These are phyloP conservation scores for Exophiala xenobiotica DNA, from an alignment of 2,329 filamentous ascomycete species.

Conservation along the genomic window DNA sequence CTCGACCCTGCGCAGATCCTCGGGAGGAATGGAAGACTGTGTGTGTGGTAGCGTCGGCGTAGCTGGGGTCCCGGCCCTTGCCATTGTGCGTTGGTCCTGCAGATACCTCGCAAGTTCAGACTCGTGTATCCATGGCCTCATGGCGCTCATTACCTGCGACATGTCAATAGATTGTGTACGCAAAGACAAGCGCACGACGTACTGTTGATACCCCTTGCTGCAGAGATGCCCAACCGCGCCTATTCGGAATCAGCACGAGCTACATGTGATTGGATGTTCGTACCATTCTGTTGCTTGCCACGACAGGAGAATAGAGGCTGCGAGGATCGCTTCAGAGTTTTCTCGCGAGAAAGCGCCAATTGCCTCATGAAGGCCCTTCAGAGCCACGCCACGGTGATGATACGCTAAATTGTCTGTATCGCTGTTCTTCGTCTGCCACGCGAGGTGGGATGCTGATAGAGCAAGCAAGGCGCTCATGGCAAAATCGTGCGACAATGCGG, in stretches of 20 bases:
- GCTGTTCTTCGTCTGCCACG: constrained; percentile 81
- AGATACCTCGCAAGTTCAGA: constrained; percentile 59
- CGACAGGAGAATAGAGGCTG: constrained; percentile 84
- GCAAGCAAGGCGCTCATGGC: constrained; percentile 93
- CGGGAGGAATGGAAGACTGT: constrained; percentile 38
- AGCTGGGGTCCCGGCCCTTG: constrained; percentile 37
- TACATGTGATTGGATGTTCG: constrained; percentile 41
- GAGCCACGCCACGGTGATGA: constrained; percentile 79
- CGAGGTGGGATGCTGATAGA: constrained; percentile 91
- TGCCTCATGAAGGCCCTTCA: constrained; percentile 84
- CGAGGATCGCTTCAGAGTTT: constrained; percentile 87
- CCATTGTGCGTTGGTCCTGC: constrained; percentile 42
- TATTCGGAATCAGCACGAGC: constrained; percentile 47
- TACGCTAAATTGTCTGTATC: constrained; percentile 86
- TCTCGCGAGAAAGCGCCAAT: constrained; percentile 80
- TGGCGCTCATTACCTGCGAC: constrained; percentile 75
- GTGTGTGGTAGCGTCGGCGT: constrained; percentile 34
- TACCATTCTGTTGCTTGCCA: constrained; percentile 98
- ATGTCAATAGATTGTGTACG: constrained; percentile 4
- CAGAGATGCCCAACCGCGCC: constrained; percentile 88
- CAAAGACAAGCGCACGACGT: constrained; percentile 41
- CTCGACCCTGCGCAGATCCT: constrained; percentile 68
- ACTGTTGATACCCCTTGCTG: constrained; percentile 89
- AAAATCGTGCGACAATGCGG: constrained; percentile 78
- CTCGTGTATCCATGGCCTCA: constrained; percentile 88